Conservation (phyloP, 352 stramenopile genomes). For the Globisporangium viniferum region DNA sequence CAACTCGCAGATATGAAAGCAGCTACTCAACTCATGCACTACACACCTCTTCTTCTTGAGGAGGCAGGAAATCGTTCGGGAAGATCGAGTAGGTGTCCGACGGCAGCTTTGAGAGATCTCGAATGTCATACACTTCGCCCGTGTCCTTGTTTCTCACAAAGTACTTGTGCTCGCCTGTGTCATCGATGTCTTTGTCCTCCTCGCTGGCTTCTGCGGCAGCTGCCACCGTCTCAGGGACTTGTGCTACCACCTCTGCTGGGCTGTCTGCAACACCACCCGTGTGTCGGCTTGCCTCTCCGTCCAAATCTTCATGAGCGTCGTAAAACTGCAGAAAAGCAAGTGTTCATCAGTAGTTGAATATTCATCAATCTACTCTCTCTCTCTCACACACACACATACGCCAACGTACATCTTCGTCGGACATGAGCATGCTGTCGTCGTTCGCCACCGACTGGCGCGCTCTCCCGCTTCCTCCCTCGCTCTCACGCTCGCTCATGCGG, state of each 20-base stretch:
- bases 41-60: slow-evolving; percentile 32
- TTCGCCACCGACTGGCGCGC: slow-evolving; percentile 17
- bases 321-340: slow-evolving; percentile 45
- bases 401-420: slow-evolving; percentile 57
- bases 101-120: slow-evolving; percentile 49
- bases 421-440: slow-evolving; percentile 51
- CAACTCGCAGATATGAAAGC: not conserved
- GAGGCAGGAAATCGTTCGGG: slow-evolving; percentile 55
- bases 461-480: slow-evolving; percentile 2
- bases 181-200: slow-evolving; percentile 12
- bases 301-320: slow-evolving; percentile 55
- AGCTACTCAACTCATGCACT: not conserved
- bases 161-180: slow-evolving; percentile 49
- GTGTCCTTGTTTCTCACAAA: slow-evolving; percentile 84
- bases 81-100: slow-evolving; percentile 77
- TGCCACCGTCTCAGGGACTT: slow-evolving; percentile 2
- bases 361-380: not conserved
- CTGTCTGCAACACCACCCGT: slow-evolving; percentile 8
- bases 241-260: slow-evolving; percentile 12
- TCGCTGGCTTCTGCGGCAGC: not conserved
- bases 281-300: slow-evolving; percentile 30
- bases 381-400: not conserved
- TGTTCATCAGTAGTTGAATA: not conserved
- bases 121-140: slow-evolving; percentile 77
- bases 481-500: slow-evolving; percentile 3